Conservation (phyloP, 352 stramenopile species). For the Peronosclerospora sorghi region DNA sequence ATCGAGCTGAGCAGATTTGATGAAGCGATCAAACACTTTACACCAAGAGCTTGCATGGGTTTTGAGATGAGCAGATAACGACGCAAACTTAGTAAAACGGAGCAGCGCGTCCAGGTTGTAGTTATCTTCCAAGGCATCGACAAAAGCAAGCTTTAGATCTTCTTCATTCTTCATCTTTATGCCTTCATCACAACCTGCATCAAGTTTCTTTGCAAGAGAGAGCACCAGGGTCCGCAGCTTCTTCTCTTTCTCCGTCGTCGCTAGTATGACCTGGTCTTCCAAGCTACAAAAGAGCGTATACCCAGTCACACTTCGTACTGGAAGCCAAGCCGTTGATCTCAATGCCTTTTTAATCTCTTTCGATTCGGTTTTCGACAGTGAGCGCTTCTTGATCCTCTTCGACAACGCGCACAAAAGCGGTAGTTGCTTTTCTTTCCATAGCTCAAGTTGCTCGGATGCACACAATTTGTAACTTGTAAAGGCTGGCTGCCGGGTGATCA, state of each 20-base stretch:
- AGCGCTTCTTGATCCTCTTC: constrained; percentile 32
- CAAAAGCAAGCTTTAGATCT: constrained; percentile 20
- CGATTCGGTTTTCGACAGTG: constrained; percentile 26
- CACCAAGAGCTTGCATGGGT: constrained; percentile 24
- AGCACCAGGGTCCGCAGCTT: constrained; percentile 32
- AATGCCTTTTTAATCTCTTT: constrained; percentile 37
- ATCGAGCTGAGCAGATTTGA: not conserved
- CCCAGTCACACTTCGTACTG: constrained; percentile 11
- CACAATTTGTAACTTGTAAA: not conserved
- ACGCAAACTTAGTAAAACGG: constrained; percentile 21
- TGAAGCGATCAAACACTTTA: constrained; percentile 12
- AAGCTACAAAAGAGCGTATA: constrained; percentile 12
- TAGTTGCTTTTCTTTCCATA: constrained; percentile 28
- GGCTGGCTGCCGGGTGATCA: constrained; percentile 7
- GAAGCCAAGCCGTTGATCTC: constrained; percentile 28
- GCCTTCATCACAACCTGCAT: not conserved
- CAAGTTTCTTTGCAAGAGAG: constrained; percentile 12
- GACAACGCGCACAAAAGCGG: constrained; percentile 32
- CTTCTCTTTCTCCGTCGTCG: constrained; percentile 20
- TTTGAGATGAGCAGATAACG: constrained; percentile 17
- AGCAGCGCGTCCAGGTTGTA: constrained; percentile 25
- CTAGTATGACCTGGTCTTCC: constrained; percentile 22
- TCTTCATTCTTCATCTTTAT: constrained; percentile 2
- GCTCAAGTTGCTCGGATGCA: constrained; percentile 11
- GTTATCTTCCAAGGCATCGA: constrained; percentile 11